phyloP scores from a whole-genome alignment of 768 basidiomycete genomes.

The Megacollybia marginata region DNA sequence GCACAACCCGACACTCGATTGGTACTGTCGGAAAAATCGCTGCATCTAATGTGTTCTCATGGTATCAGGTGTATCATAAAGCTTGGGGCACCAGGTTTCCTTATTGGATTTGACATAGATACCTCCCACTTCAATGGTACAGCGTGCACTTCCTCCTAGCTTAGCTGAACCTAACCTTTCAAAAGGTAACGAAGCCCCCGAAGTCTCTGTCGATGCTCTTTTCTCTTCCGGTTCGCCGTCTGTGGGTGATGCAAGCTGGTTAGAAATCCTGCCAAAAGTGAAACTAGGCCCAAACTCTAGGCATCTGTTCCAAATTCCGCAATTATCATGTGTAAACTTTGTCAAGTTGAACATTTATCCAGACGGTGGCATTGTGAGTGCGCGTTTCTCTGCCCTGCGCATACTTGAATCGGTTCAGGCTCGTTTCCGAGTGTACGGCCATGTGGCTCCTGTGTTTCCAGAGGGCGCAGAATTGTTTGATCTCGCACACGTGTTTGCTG shows the following conservation, averaged over 20 bases:
- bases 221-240: conserved; percentile 36
- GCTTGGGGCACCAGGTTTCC: conserved; percentile 67
- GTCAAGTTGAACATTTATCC: conserved; percentile 95
- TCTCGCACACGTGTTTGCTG: conserved; percentile 85
- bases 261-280: conserved; percentile 66
- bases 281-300: conserved; percentile 77
- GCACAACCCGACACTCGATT: conserved; percentile 86
- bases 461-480: conserved; percentile 52
- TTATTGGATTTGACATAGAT: conserved; percentile 88
- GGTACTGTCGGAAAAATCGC: conserved; percentile 35
- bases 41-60: too few relatives aligned
- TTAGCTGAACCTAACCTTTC: background rate
- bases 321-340: conserved; percentile 52
- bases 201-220: conserved; percentile 65
- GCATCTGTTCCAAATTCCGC: conserved; percentile 76
- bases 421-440: conserved; percentile 87
- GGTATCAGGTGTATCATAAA: conserved; percentile 76
- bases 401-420: conserved; percentile 42
- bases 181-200: conserved; percentile 83
- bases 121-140: conserved; percentile 90
- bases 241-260: conserved; percentile 63
- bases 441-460: conserved; percentile 62
- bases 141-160: conserved; percentile 3
- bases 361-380: conserved; percentile 89
- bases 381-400: background rate